Evolutionary conservation across 2,329 filamentous ascomycete genomes (phyloP).

Genomic region (Claviceps cyperi): DNA sequence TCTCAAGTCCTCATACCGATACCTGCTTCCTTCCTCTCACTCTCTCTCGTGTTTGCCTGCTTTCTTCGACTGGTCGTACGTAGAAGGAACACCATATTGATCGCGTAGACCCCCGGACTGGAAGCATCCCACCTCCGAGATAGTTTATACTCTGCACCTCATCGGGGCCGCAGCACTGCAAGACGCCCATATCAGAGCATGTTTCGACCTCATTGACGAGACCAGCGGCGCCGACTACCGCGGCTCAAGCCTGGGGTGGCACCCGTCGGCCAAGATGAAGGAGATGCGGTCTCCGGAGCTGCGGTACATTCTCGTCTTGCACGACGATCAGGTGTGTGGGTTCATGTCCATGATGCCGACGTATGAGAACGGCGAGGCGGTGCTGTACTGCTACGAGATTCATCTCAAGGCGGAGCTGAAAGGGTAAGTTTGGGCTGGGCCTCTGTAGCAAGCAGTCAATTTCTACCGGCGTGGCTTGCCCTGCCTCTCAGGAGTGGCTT

Average conservation of each 20-base stretch:
- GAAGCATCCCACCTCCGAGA: conserved; percentile 33
- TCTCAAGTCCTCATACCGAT: neutral
- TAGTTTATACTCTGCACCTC: conserved; percentile 30
- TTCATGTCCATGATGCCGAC: conserved; percentile 62
- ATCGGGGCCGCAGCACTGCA: conserved; percentile 23
- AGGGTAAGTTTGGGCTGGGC: conserved; percentile 25
- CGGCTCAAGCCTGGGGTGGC: conserved; percentile 48
- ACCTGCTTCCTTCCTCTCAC: neutral
- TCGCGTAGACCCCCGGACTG: conserved; percentile 19
- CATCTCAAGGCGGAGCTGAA: conserved; percentile 46
- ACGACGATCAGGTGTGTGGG: conserved; percentile 23
- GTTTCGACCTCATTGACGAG: conserved; percentile 41
- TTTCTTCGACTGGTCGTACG: too few species aligned
- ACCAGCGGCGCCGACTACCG: conserved; percentile 54
- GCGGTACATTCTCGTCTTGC: conserved; percentile 50
- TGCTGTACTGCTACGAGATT: conserved; percentile 69
- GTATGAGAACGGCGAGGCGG: conserved; percentile 47
- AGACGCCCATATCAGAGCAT: conserved; percentile 32
- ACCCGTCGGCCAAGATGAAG: conserved; percentile 39
- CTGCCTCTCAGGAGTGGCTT: too few species aligned
- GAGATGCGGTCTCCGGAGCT: conserved; percentile 58
- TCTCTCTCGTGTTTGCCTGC: neutral
- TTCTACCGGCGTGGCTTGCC: too few species aligned
- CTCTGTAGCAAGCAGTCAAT: too few species aligned
- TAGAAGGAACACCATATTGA: neutral